Base-by-base conservation (phyloP, 768 basidiomycete genomes). In the Lactifluus rugatus region DNA sequence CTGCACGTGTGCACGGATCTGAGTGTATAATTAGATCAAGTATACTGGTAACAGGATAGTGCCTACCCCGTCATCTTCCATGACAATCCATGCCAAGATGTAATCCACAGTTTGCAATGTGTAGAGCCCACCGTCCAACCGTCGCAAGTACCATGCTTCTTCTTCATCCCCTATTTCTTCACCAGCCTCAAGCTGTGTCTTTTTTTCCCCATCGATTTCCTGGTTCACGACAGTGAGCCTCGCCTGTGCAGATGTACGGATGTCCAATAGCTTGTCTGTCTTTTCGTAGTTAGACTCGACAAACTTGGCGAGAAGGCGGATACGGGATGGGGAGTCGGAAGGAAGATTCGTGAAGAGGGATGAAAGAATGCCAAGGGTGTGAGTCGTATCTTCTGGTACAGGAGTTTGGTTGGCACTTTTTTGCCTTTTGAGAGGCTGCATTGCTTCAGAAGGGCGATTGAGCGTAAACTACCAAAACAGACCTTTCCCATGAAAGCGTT, bases 31-130 rank as follows among this genome's bases (percentile, higher is more conserved):
- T 47, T 56, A 51, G 25, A 47, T 25, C 36, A 8, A 16, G 57
- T 28, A 19, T 45, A 44, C 10, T 25, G 28, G 37, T 34, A 57
- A 17, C 32, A 21, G 44, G 39, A 60, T 14, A 59, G 0, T 4
- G 71, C 89, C 56, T 73, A 96, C 96, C 37, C 95, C 96, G 65
- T 98, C 95, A 65, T 98, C 95, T 72, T 99, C 96, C 93, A 97
- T 94, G 55, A 83, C 80, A 26, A 97, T 72, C 96, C 96, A 99
- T 5, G 89, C 93, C 39, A 97, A 72, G 59, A 97, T 88, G 65
- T 94, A 97, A 70, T 98, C 95, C 41, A 92, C 81, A 17, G 85
- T 92, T 66, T 98, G 95, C 8, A 98, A 71, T 1, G 86, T 87
- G 67, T 89, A 93, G 45, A 96, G 71, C 0, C 96, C 96, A 2